phyloP scores from a whole-genome alignment of 352 stramenopile genomes.

The Globisporangium irregulare region DNA sequence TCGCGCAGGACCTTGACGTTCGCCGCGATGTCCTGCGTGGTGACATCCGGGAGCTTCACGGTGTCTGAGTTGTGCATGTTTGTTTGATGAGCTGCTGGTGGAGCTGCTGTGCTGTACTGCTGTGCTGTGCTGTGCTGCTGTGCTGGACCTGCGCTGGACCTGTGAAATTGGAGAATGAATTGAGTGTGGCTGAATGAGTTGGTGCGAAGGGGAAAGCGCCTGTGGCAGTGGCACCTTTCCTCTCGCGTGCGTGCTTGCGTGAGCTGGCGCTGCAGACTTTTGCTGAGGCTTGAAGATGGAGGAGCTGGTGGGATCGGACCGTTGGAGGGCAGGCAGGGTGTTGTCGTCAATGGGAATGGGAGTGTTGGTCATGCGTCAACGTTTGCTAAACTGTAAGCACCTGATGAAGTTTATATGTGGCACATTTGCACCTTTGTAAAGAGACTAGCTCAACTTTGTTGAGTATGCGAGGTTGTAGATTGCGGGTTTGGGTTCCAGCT shows the following conservation, averaged over 20 bases:
- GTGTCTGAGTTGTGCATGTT: background rate
- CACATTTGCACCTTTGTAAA: no score
- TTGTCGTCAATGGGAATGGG: no score
- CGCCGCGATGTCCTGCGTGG: constrained; percentile 44
- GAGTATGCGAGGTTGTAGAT: no score
- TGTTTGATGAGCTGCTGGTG: background rate
- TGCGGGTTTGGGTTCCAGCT: no score
- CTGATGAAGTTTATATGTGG: no score
- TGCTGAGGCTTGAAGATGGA: background rate
- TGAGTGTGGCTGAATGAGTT: background rate
- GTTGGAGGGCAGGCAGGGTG: background rate
- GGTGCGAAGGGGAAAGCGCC: background rate
- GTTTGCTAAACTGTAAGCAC: no score
- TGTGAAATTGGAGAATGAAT: background rate
- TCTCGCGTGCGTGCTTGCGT: background rate
- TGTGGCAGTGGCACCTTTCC: background rate
- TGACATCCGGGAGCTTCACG: constrained; percentile 36
- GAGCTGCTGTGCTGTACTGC: background rate
- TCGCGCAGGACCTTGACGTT: constrained; percentile 49
- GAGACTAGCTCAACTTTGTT: no score
- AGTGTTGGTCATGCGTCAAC: no score
- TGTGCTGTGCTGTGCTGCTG: background rate
- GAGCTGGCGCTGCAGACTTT: background rate
- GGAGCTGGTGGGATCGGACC: background rate
- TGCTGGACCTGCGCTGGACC: background rate